Percentiles rank a stretch among this genome's conserved stretches.
phyloP scores from a whole-genome alignment of 768 basidiomycete species.

The Russula griseocarnosa region DNA sequence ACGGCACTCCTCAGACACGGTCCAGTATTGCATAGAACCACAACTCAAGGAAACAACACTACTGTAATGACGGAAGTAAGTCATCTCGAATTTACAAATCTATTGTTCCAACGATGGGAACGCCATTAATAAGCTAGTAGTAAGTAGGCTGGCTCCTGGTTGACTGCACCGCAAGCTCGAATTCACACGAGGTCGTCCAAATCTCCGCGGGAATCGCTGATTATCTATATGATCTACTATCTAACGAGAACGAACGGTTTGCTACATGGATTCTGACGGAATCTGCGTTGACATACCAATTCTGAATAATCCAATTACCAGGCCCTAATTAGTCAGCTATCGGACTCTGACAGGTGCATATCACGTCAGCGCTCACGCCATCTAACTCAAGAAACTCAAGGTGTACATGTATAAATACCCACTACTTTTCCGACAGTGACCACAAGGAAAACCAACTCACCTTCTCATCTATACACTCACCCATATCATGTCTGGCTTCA shows the following conservation, averaged over 20 bases:
- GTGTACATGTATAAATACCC: slow-evolving; percentile 21
- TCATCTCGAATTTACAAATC: too few relatives aligned
- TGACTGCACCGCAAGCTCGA: background rate
- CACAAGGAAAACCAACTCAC: background rate
- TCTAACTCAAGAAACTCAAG: too few relatives aligned
- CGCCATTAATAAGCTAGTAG: too few relatives aligned
- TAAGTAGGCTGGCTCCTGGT: too few relatives aligned
- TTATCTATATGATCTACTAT: background rate
- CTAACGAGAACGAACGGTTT: background rate
- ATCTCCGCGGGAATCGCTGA: slow-evolving; percentile 3
- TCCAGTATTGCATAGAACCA: background rate
- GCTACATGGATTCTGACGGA: too few relatives aligned
- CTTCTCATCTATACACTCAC: background rate
- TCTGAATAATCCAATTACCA: too few relatives aligned
- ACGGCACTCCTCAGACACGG: too few relatives aligned
- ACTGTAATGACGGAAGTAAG: too few relatives aligned
- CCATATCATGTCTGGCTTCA: slow-evolving; percentile 22
- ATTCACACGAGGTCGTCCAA: background rate
- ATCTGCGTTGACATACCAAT: too few relatives aligned
- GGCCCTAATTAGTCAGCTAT: slow-evolving; percentile 10
- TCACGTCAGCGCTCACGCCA: background rate
- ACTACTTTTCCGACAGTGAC: background rate
- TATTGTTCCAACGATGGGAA: too few relatives aligned
- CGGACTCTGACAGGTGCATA: background rate
- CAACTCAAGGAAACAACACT: background rate